A percentile compares a stretch with the other conserved stretches of the same genome.
These are phyloP conservation scores for Backusella tuberculispora DNA, from an alignment of 192 early-diverging fungal genomes.

Conservation along the genomic window DNA sequence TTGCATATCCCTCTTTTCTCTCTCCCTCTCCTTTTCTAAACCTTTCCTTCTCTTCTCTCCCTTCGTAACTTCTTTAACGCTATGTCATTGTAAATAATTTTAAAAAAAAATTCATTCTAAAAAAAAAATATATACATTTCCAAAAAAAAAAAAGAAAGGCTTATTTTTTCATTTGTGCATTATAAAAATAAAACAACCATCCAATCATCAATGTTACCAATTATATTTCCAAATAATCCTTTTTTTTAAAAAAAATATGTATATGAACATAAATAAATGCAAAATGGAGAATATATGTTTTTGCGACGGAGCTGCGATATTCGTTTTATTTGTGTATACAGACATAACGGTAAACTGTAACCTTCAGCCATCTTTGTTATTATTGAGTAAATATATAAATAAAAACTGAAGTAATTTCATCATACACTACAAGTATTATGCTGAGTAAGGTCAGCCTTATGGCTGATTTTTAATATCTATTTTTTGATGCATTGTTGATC, in stretches of 20 bases:
- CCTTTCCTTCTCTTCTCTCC: background rate
- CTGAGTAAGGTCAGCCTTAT: background rate
- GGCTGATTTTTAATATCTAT: background rate
- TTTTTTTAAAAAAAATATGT: background rate
- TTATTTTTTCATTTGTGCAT: background rate
- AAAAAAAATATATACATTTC: background rate
- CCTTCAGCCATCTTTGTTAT: background rate
- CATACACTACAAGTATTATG: background rate
- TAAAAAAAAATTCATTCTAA: background rate
- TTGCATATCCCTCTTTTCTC: background rate
- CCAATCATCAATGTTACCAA: background rate
- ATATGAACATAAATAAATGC: background rate
- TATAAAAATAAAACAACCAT: background rate
- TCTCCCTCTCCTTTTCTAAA: background rate
- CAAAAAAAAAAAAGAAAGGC: background rate
- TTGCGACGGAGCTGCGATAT: background rate
- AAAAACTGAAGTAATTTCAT: background rate
- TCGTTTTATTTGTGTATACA: background rate
- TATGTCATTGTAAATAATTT: slow-evolving; percentile 3
- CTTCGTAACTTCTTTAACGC: background rate
- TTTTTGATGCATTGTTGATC: background rate
- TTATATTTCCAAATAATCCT: background rate
- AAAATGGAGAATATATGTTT: background rate
- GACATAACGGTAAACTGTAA: no score
- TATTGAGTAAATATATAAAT: background rate